phyloP scores from a whole-genome alignment of 257 asterid species.

The Cynanchum wilfordii region DNA sequence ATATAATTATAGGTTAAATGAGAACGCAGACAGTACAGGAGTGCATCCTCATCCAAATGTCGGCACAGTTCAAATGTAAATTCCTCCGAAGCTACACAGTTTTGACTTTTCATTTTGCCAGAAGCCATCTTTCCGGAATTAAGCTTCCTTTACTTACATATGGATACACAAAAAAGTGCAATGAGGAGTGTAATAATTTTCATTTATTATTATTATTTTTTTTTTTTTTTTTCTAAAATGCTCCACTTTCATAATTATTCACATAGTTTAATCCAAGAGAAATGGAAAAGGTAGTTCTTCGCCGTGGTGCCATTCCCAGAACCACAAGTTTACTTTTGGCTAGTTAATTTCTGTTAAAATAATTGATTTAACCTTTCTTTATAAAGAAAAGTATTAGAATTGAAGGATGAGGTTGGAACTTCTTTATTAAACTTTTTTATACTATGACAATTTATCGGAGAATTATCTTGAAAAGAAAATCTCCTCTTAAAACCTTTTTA shows the following conservation, averaged over 20 bases:
- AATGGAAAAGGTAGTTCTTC: background rate
- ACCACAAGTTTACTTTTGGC: background rate
- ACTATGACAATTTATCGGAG: too few species aligned
- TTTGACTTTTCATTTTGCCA: conserved; percentile 11
- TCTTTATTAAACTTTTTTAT: too few species aligned
- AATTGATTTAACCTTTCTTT: too few species aligned
- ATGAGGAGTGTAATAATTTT: too few species aligned
- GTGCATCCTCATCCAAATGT: background rate
- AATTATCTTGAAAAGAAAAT: too few species aligned
- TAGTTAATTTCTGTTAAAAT: too few species aligned
- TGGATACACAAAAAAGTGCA: background rate
- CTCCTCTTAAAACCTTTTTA: too few species aligned
- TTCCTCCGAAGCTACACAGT: background rate
- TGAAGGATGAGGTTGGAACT: too few species aligned
- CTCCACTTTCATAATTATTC: background rate
- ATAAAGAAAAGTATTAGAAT: too few species aligned
- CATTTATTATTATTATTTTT: too few species aligned
- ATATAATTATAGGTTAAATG: too few species aligned
- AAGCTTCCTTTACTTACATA: background rate
- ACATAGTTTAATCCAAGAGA: background rate
- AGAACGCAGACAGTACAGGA: too few species aligned
- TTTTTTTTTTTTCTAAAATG: background rate
- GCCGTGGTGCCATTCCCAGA: background rate
- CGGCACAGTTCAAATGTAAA: background rate
- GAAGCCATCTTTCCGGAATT: background rate